phyloP scores from a whole-genome alignment of 2,329 filamentous ascomycete species.

The Byssoonygena ceratinophila region DNA sequence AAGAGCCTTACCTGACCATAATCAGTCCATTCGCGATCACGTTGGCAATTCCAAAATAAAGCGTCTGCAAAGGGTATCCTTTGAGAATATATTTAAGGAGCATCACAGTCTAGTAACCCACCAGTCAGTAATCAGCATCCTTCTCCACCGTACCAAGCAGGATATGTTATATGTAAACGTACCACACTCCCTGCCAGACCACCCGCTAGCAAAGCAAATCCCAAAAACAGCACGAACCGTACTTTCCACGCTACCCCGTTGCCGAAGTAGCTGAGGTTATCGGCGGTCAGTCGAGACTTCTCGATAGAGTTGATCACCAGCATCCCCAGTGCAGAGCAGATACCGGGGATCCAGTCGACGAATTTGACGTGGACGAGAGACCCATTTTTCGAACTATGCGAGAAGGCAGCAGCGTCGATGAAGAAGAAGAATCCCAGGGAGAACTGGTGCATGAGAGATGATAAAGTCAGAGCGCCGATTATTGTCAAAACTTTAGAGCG shows the following conservation, averaged over 20 bases:
- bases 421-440: constrained; percentile 60
- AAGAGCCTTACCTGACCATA: constrained; percentile 51
- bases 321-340: constrained; percentile 60
- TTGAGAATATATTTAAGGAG: constrained; percentile 57
- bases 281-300: constrained; percentile 53
- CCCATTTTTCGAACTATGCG: constrained; percentile 51
- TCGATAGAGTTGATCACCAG: constrained; percentile 63
- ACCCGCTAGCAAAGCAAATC: constrained; percentile 58
- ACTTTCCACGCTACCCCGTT: constrained; percentile 62
- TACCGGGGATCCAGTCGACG: constrained; percentile 61
- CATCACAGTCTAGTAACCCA: constrained; percentile 44
- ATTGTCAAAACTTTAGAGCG: not conserved
- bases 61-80: constrained; percentile 48
- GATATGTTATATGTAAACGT: no score
- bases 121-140: not conserved
- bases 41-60: constrained; percentile 59
- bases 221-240: constrained; percentile 56
- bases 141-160: not conserved
- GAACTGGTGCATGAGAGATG: constrained; percentile 42
- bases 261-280: constrained; percentile 55
- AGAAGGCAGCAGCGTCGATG: constrained; percentile 55
- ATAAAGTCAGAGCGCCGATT: not conserved
- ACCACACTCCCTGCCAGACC: constrained; percentile 56
- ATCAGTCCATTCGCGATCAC: constrained; percentile 54
- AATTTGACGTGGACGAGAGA: constrained; percentile 56